Evolutionary conservation across 345 rosid species (phyloP), one percentile per base, ranked within the genome.

Genomic region (Lepidium africanum): DNA sequence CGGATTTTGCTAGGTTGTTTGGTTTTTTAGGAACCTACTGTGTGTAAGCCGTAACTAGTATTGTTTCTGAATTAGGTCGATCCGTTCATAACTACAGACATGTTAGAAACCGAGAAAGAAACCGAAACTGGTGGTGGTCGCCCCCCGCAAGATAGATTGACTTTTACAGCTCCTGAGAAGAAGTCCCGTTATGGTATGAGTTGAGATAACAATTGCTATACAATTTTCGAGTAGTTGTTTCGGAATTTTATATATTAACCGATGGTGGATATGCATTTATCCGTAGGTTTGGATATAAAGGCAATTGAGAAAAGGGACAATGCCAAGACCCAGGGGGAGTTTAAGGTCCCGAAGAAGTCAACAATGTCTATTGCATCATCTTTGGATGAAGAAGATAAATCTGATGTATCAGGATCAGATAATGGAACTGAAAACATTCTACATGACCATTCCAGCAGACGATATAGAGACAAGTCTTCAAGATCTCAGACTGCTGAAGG

Each of bases 321-420:
- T 57, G 37, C 77, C 38, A 74, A 64, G 49, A 49, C 43, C 7
- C 73, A 79, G 59, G 82, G 73, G 41, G 80, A 74, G 54, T 87
- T 87, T 70, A 87, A 85, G 82, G 87, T 87, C 45, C 94, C 94
- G 1, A 83, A 39, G 59, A 86, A 78, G 61, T 39, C 71, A 42
- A 10, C 76, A 14, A 59, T 81, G 32, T 64, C 83, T n/a, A 65
- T 87, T 76, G 77, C 81, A 16, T 76, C 90, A 23, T 78, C 87
- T 40, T 38, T 78, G 21, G 83, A 82, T 38, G 92, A 84, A n/a
- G 88, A 87, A 15, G 90, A 85, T 63, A 78, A 65, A 41, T 72
- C 71, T 51, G 63, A 58, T 49, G 40, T 64, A 15, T 50, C 71
- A 2, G 79, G 79, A 64, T 48, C 56, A 11, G 74, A 61, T 21